Evolutionary conservation across 208 protist species (phyloP).

Genomic region (Leishmania mexicana): DNA sequence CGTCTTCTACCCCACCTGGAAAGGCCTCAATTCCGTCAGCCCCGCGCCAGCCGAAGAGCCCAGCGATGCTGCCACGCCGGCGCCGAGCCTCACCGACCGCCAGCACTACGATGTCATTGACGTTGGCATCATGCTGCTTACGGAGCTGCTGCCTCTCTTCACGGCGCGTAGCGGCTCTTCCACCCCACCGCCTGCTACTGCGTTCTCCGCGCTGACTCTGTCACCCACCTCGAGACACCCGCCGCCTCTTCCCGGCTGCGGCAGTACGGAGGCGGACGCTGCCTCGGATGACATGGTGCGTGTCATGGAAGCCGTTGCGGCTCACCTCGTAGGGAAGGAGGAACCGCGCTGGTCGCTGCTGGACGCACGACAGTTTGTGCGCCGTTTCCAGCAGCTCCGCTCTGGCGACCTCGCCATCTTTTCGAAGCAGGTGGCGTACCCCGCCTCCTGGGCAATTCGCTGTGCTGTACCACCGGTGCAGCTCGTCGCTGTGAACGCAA

Average conservation of each 20-base stretch:
- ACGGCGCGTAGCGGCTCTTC: background rate
- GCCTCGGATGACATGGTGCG: conserved; percentile 33
- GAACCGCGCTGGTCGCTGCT: conserved; percentile 57
- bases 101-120: conserved; percentile 32
- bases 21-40: conserved; percentile 2
- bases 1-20: conserved; percentile 46
- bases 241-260: background rate
- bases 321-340: conserved; percentile 61
- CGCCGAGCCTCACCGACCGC: conserved; percentile 18
- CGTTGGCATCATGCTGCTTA: conserved; percentile 43
- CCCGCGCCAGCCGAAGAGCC: background rate
- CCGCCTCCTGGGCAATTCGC: conserved; percentile 44
- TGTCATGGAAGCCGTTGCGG: conserved; percentile 57
- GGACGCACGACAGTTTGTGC: conserved; percentile 61
- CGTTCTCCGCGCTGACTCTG: conserved; percentile 1
- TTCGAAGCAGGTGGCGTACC: conserved; percentile 49
- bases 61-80: background rate
- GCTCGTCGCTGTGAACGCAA: conserved; percentile 29
- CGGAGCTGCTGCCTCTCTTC: conserved; percentile 25
- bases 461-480: conserved; percentile 39
- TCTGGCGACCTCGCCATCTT: conserved; percentile 40
- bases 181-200: background rate
- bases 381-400: conserved; percentile 56
- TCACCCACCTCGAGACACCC: conserved; percentile 15
- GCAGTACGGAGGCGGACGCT: background rate